These are phyloP conservation scores for Solanum chacoense DNA, from an alignment of 305 asterid genomes.

Conservation along the genomic window DNA sequence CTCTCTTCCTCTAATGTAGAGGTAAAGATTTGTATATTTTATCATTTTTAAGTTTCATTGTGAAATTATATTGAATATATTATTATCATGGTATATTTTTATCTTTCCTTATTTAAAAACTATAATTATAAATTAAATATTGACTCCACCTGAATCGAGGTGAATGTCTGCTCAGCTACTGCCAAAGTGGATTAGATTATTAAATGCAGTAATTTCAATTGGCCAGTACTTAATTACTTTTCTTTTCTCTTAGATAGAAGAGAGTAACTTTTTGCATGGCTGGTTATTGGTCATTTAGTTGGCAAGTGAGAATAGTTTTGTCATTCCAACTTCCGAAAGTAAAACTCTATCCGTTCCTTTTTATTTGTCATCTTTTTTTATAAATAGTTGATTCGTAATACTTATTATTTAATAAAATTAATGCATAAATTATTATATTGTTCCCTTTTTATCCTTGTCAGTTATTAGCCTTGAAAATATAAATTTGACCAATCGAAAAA, in stretches of 20 bases:
- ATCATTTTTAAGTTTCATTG: too few relatives aligned
- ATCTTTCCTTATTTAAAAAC: too few relatives aligned
- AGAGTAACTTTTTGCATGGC: not conserved
- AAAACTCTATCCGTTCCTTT: rapidly evolving
- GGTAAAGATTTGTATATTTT: not conserved
- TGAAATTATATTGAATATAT: too few relatives aligned
- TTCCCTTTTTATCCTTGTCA: rapidly evolving
- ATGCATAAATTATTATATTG: too few relatives aligned
- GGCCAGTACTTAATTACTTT: not conserved
- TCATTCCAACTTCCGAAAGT: not conserved
- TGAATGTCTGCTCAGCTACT: not conserved
- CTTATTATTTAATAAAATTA: too few relatives aligned
- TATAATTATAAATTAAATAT: not conserved
- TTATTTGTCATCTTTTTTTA: too few relatives aligned
- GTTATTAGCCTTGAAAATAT: too few relatives aligned
- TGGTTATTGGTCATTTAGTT: not conserved
- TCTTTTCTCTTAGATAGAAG: not conserved
- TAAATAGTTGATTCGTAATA: rapidly evolving
- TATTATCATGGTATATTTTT: too few relatives aligned
- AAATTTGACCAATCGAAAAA: too few relatives aligned
- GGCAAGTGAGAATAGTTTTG: not conserved
- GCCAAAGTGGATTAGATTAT: not conserved
- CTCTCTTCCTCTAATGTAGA: not conserved
- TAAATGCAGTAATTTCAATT: not conserved
- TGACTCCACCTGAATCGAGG: not conserved